Base-by-base conservation (phyloP, 352 stramenopile genomes). In the Pythium aristosporum region DNA sequence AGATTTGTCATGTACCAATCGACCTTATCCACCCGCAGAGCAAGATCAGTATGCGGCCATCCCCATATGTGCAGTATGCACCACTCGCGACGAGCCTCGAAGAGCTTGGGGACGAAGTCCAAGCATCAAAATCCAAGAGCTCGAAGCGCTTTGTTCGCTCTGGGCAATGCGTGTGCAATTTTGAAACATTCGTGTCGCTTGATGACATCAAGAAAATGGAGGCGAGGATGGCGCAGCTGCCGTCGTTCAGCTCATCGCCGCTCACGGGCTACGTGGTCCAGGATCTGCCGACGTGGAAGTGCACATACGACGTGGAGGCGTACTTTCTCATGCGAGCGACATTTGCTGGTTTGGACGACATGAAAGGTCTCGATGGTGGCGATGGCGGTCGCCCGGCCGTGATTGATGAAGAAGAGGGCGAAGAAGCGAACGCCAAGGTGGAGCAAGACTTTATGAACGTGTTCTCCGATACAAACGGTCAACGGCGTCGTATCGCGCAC, bases 271-370 rank as follows among this genome's bases (percentile, higher is more conserved):
- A 91, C 46, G 80, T 96, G 49, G 84, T 92, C 55, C 85, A 86
- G 32, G 87, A 96, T 64, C 65, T 96, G 32, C 85, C 85, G 39
- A 81, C 82, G 6, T 96, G 85, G 87, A 92, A 94, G 60, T 94
- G 87, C 55, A 93, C 82, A 0, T 96, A 94, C 54, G 87, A 96
- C 51, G 84, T 96, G 12, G 87, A 96, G 67, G 87, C 84, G 20
- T 96, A 91, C 55, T 94, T 87, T 61, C 66, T 94, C 34, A 94
- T 94, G 86, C 82, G 86, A 44, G 86, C 86, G 6, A 91, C 84
- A 10, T 93, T 89, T 50, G 91, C 80, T 16, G 80, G 74, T 47
- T 75, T 74, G 18, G 85, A 92, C 20, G 80, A 94, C 5, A 56
- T 54, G 42, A 75, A 62, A 55, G 20, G 55, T 18, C 39, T 52